Evolutionary conservation across 306 rosid species (phyloP).

Genomic region (Bauhinia variegata): DNA sequence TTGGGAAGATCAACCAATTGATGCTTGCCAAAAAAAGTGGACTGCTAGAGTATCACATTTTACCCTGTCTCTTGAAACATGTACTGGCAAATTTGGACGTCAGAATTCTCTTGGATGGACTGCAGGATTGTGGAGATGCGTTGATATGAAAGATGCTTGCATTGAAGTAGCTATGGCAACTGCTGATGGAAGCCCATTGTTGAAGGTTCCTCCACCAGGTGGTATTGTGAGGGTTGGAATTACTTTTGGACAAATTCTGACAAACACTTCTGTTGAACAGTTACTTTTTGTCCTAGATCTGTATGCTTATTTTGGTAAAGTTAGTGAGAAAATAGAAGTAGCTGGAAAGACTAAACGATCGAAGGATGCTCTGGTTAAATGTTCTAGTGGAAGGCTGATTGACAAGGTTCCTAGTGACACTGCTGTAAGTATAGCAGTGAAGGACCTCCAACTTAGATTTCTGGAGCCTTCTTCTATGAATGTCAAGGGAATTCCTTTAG

Average conservation of each 20-base stretch:
- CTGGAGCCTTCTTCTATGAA: constrained; percentile 74
- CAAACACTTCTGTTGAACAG: constrained; percentile 91
- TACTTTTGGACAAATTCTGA: constrained; percentile 73
- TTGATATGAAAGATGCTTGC: constrained; percentile 77
- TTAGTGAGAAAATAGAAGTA: constrained; percentile 72
- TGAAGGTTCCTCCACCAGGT: constrained; percentile 82
- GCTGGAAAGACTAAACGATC: constrained; percentile 61
- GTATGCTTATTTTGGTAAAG: constrained; percentile 77
- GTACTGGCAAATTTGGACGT: constrained; percentile 39
- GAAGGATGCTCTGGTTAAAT: constrained; percentile 42
- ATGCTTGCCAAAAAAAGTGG: constrained; percentile 94
- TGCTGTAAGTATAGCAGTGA: constrained; percentile 72
- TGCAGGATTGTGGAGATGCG: constrained; percentile 84
- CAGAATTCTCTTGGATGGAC: constrained; percentile 58
- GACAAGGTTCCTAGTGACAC: constrained; percentile 94
- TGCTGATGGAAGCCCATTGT: constrained; percentile 84
- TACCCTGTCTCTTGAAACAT: constrained; percentile 79
- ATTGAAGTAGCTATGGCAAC: constrained; percentile 93
- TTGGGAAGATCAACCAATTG: constrained; percentile 87
- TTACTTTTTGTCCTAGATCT: constrained; percentile 88
- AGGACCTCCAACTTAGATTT: constrained; percentile 76
- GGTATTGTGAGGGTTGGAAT: constrained; percentile 92
- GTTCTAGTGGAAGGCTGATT: constrained; percentile 59
- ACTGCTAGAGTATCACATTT: constrained; percentile 65
- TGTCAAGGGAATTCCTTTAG: constrained; percentile 81